Evolutionary conservation across 2,329 filamentous ascomycete genomes (phyloP).

Genomic region (Fusarium veterinarium): DNA sequence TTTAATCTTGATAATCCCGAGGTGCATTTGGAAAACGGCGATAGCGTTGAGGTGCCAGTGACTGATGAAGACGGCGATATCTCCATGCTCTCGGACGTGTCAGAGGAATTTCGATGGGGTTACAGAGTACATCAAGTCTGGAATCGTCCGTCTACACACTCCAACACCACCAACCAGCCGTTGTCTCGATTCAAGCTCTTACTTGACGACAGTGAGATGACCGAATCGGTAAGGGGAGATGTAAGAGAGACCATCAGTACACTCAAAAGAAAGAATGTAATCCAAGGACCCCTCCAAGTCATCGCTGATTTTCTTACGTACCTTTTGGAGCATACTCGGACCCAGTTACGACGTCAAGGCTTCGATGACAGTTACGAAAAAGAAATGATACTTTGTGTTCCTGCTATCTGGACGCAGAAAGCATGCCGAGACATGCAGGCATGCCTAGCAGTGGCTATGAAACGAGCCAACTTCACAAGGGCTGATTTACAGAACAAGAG

Average conservation of each 20-base stretch:
- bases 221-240: rapidly evolving
- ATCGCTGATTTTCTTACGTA: not conserved
- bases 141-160: not conserved
- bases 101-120: not conserved
- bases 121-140: not conserved
- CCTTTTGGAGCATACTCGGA: not conserved
- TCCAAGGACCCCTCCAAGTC: rapidly evolving
- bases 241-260: rapidly evolving
- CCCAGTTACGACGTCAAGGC: not conserved
- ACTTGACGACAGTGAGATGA: not conserved
- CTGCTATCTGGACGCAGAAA: not conserved
- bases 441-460: not conserved
- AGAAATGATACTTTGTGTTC: not conserved
- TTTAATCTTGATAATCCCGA: not conserved
- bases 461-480: not conserved
- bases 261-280: not conserved
- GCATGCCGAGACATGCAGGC: not conserved
- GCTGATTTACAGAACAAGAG: not conserved
- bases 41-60: rapidly evolving
- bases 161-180: not conserved
- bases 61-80: not conserved
- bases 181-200: constrained; percentile 9
- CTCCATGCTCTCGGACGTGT: not conserved
- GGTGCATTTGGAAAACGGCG: rapidly evolving
- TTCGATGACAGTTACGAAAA: not conserved